Percentiles rank a stretch among this genome's conserved stretches.
Conservation (phyloP, 148 eudicot genomes). For the Cornus kousa region DNA sequence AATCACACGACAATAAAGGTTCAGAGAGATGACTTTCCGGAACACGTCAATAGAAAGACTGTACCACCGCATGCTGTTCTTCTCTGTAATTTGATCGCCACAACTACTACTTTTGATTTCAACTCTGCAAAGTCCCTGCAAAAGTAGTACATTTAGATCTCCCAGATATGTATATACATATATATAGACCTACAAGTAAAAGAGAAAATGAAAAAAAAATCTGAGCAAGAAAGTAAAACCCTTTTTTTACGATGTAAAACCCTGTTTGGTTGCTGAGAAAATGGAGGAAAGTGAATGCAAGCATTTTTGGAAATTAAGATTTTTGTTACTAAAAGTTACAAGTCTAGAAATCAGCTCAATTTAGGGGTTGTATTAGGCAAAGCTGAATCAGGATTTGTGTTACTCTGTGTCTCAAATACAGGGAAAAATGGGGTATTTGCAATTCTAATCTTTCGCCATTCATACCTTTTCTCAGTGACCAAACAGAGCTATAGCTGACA, state of each 20-base stretch:
- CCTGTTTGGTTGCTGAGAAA: conserved; percentile 2
- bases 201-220: not conserved
- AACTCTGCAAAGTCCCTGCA: conserved; percentile 30
- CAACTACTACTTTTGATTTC: not conserved
- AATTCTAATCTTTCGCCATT: not conserved
- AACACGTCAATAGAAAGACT: conserved; percentile 73
- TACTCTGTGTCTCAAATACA: not conserved
- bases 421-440: not conserved
- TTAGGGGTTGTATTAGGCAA: not conserved
- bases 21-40: conserved; percentile 68
- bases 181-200: not conserved
- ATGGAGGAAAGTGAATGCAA: not conserved
- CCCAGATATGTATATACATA: not conserved
- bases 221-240: no score
- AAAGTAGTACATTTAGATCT: not conserved
- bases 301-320: not conserved
- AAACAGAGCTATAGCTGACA: not conserved
- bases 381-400: not conserved
- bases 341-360: not conserved
- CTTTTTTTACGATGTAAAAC: not conserved
- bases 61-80: conserved; percentile 85
- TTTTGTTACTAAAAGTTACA: not conserved
- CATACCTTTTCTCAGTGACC: not conserved
- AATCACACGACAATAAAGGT: conserved; percentile 82
- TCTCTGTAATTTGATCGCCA: conserved; percentile 21